Conservation (phyloP, 257 asterid species). For the Solanum etuberosum region DNA sequence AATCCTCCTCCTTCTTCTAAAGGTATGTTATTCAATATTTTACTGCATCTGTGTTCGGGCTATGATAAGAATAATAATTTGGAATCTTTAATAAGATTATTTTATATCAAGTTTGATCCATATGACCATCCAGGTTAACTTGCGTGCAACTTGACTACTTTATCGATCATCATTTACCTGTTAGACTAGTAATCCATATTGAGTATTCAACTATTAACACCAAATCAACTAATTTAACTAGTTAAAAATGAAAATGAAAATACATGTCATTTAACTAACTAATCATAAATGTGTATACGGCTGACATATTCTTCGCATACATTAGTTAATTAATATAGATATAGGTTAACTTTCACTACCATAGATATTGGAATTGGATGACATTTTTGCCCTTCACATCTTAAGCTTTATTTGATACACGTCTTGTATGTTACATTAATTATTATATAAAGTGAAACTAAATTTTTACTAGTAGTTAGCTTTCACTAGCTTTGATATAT, state of each 20-base stretch:
- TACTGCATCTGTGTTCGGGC: fast-evolving
- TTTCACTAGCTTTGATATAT: neutral
- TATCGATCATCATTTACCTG: neutral
- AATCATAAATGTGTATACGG: neutral
- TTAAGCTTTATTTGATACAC: neutral
- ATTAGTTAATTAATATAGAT: neutral
- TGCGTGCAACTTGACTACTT: fast-evolving
- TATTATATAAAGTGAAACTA: neutral
- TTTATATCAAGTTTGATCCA: fast-evolving
- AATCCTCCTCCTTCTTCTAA: slow-evolving; percentile 17
- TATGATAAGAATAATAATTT: neutral
- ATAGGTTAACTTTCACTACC: neutral
- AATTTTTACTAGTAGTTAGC: neutral
- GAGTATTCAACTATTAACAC: neutral
- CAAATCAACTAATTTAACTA: neutral
- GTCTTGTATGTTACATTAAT: neutral
- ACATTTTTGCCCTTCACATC: neutral
- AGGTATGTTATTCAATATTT: slow-evolving; percentile 16
- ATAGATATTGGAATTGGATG: neutral
- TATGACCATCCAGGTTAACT: neutral
- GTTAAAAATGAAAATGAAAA: neutral
- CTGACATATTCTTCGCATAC: neutral
- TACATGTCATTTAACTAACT: neutral
- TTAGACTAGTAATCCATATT: neutral
- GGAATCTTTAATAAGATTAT: fast-evolving